phyloP scores from a whole-genome alignment of 306 rosid species.

The Coriaria nepalensis region DNA sequence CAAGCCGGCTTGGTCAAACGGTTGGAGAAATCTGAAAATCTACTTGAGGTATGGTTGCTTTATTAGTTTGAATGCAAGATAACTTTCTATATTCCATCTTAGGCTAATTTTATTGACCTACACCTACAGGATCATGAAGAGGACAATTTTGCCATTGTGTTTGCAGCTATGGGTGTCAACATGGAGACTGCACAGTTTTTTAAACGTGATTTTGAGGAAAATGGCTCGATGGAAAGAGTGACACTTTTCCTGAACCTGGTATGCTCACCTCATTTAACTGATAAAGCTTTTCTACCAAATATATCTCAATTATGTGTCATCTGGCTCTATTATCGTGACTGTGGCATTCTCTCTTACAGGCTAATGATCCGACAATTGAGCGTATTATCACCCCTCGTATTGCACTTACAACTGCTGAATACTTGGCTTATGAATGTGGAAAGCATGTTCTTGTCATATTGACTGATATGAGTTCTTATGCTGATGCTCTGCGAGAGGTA shows the following conservation, averaged over 20 bases:
- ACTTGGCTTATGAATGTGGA: slow-evolving; percentile 97
- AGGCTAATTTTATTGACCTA: no score
- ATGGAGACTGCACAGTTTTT: slow-evolving; percentile 99
- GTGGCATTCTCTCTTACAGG: slow-evolving; percentile 38
- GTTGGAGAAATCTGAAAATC: slow-evolving; percentile 74
- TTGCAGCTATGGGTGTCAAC: slow-evolving; percentile 99
- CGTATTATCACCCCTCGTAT: slow-evolving; percentile 99
- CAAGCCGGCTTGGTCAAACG: slow-evolving; percentile 99
- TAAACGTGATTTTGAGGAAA: slow-evolving; percentile 98
- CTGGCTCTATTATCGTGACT: slow-evolving; percentile 4
- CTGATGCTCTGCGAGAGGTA: slow-evolving; percentile 99
- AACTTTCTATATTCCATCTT: slow-evolving; percentile 7
- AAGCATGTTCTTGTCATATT: slow-evolving; percentile 98
- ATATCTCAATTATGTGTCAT: no score
- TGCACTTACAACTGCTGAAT: slow-evolving; percentile 99
- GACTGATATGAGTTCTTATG: slow-evolving; percentile 99
- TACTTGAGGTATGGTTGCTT: slow-evolving; percentile 74
- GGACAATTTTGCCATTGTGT: slow-evolving; percentile 97
- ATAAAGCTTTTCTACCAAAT: slow-evolving; percentile 1
- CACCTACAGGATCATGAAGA: slow-evolving; percentile 60
- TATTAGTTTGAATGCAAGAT: slow-evolving; percentile 4
- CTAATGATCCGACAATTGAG: slow-evolving; percentile 98
- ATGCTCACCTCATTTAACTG: slow-evolving; percentile 7
- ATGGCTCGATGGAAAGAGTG: slow-evolving; percentile 99
- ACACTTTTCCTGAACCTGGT: slow-evolving; percentile 98